Conservation (phyloP, 441 rosid species). For the Croton setiger region DNA sequence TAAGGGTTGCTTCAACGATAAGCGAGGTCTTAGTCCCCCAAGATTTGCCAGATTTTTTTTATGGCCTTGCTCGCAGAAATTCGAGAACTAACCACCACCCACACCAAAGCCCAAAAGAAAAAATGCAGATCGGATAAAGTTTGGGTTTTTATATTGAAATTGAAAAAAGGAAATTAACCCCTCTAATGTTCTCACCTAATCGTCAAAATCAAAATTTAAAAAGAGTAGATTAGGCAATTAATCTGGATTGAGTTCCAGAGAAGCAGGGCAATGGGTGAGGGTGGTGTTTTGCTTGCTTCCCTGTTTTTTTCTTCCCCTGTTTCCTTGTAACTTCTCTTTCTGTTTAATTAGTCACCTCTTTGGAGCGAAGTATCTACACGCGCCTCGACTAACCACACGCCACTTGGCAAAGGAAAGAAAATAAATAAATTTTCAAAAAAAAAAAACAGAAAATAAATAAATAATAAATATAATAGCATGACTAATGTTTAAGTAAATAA, state of each 20-base stretch:
- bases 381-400: too few relatives aligned
- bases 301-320: not conserved
- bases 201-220: not conserved
- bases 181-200: not conserved
- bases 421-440: too few relatives aligned
- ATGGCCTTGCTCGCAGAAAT: not conserved
- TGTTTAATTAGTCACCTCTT: not conserved
- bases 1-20: conserved; percentile 43
- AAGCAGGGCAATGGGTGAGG: not conserved
- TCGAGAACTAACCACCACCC: not conserved
- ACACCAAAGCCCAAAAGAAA: not conserved
- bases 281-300: not conserved
- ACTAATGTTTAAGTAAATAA: too few relatives aligned
- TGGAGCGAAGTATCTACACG: not conserved
- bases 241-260: not conserved
- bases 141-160: not conserved
- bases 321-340: not conserved
- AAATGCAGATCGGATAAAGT: conserved; percentile 4
- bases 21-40: conserved; percentile 57
- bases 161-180: not conserved
- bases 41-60: conserved; percentile 60
- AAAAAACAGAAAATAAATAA: too few relatives aligned
- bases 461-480: too few relatives aligned
- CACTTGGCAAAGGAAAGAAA: too few relatives aligned
- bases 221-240: too few relatives aligned